phyloP scores from a whole-genome alignment of 2,329 filamentous ascomycete species.

The Scopulariopsis brevicaulis region DNA sequence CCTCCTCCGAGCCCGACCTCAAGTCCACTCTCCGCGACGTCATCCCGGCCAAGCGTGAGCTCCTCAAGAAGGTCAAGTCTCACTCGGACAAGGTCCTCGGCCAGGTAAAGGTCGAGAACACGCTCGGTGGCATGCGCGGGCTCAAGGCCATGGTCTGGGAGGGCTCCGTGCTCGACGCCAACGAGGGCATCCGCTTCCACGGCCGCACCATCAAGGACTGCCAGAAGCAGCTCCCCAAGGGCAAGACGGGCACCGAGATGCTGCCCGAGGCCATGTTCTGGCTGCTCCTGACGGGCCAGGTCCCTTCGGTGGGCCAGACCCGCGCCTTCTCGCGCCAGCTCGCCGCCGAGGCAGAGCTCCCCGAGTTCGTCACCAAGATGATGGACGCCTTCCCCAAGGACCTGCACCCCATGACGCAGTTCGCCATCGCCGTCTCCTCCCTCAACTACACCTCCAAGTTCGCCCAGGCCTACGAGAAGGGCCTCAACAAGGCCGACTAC shows the following conservation, averaged over 20 bases:
- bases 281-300: conserved; percentile 87
- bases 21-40: conserved; percentile 74
- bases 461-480: conserved; percentile 83
- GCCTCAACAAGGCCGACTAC: conserved; percentile 91
- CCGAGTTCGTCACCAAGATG: conserved; percentile 74
- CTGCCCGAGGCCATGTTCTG: conserved; percentile 99
- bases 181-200: conserved; percentile 97
- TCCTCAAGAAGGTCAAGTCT: conserved; percentile 87
- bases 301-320: conserved; percentile 73
- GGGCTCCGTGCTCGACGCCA: conserved; percentile 88
- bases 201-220: conserved; percentile 97
- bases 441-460: conserved; percentile 92
- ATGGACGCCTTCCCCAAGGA: conserved; percentile 81
- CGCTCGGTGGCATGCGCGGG: conserved; percentile 92
- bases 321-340: conserved; percentile 75
- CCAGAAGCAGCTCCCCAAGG: conserved; percentile 87
- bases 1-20: conserved; percentile 72
- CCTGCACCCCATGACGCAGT: conserved; percentile 97
- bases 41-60: conserved; percentile 87
- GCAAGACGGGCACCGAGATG: conserved; percentile 88
- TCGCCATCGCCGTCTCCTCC: conserved; percentile 89
- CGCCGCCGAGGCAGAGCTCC: conserved; percentile 74
- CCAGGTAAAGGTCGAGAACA: conserved; percentile 88
- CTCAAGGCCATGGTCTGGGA: conserved; percentile 99
- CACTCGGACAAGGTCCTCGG: conserved; percentile 74